phyloP scores from a whole-genome alignment of 225 moss, liverwort and hornwort species.

The Takakia lepidozioides region DNA sequence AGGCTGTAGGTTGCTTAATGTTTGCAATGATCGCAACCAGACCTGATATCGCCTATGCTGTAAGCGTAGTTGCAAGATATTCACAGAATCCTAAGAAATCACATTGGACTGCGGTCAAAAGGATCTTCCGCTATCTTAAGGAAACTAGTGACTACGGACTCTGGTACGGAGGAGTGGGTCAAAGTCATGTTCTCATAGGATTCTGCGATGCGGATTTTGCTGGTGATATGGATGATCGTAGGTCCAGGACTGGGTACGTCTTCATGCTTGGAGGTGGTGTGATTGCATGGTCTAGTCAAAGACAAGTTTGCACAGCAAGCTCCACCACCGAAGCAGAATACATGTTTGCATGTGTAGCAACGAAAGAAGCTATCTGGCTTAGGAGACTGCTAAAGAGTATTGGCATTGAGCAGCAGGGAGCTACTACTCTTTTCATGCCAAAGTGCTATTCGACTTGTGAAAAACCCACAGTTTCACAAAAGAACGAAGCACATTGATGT shows the following conservation, averaged over 20 bases:
- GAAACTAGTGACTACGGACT: neutral
- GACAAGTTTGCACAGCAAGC: neutral
- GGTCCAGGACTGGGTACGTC: neutral
- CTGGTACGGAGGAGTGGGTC: neutral
- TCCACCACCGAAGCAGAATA: conserved; percentile 1
- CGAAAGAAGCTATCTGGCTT: conserved; percentile 1
- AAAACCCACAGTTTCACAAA: conserved; percentile 3
- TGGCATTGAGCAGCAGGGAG: neutral
- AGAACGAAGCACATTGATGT: too few relatives aligned
- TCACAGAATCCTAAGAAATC: neutral
- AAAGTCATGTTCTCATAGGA: neutral
- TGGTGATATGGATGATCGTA: neutral
- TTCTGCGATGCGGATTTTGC: too few relatives aligned
- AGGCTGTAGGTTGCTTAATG: neutral
- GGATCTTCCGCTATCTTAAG: neutral
- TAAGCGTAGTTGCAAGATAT: neutral
- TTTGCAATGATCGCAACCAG: neutral
- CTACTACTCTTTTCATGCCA: conserved; percentile 1
- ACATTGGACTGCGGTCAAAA: neutral
- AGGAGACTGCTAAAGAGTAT: neutral
- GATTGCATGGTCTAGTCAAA: neutral
- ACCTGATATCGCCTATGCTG: neutral
- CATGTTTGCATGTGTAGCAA: neutral
- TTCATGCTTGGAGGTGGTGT: neutral
- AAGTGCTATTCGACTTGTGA: neutral